These are phyloP conservation scores for Fusarium sp. DNA, from an alignment of 2,329 filamentous ascomycete species.

Conservation along the genomic window DNA sequence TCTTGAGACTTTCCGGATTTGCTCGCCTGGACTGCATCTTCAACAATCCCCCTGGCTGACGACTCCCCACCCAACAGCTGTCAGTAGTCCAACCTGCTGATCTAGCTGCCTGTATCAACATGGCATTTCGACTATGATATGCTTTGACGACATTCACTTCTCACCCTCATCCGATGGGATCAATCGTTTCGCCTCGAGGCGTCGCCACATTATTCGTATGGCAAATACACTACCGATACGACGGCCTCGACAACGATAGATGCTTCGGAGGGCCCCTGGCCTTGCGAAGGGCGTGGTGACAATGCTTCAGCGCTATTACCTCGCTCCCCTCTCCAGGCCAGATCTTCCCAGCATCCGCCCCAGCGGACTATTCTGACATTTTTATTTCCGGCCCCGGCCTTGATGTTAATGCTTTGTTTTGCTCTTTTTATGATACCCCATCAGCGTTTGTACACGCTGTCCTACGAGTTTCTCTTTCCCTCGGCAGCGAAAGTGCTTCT, in stretches of 20 bases:
- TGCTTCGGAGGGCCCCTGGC: slow-evolving; percentile 46
- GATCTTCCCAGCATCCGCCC: slow-evolving; percentile 1
- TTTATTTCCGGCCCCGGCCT: slow-evolving; percentile 31
- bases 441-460: slow-evolving; percentile 58
- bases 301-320: slow-evolving; percentile 66
- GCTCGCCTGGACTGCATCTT: slow-evolving; percentile 38
- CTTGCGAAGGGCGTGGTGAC: slow-evolving; percentile 50
- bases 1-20: slow-evolving; percentile 11
- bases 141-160: slow-evolving; percentile 33
- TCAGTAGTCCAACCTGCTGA: slow-evolving; percentile 54
- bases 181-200: background rate
- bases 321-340: slow-evolving; percentile 1
- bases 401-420: slow-evolving; percentile 38
- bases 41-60: slow-evolving; percentile 43
- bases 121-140: slow-evolving; percentile 3
- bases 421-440: slow-evolving; percentile 56
- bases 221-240: background rate
- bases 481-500: slow-evolving; percentile 67
- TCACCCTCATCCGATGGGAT: background rate
- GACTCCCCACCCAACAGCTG: slow-evolving; percentile 13
- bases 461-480: slow-evolving; percentile 52
- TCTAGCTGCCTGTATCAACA: slow-evolving; percentile 30
- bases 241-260: slow-evolving; percentile 55
- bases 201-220: background rate
- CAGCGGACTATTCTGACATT: slow-evolving; percentile 15